These are phyloP conservation scores for Podaxis sp. DNA, from an alignment of 768 basidiomycete genomes.

Conservation along the genomic window DNA sequence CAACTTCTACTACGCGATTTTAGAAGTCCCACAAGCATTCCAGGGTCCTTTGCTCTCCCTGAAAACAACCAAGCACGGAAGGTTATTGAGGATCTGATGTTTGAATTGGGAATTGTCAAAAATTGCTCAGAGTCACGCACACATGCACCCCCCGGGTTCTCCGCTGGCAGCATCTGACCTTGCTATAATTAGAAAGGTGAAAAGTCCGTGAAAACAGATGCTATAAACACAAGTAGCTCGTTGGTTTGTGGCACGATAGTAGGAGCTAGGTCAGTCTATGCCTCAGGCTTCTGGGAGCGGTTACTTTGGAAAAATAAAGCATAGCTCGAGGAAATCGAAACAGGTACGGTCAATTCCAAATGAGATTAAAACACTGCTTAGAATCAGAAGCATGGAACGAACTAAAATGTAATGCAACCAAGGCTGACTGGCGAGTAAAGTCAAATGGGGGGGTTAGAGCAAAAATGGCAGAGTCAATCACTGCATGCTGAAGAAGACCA, in stretches of 20 bases:
- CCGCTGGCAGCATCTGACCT: neutral
- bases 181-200: neutral
- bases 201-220: neutral
- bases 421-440: neutral
- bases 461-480: constrained; percentile 13
- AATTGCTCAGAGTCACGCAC: neutral
- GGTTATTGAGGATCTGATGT: neutral
- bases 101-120: neutral
- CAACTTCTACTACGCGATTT: neutral
- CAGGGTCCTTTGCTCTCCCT: neutral
- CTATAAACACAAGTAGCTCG: neutral
- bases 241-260: neutral
- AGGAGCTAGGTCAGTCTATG: neutral
- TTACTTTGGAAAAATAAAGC: constrained; percentile 3
- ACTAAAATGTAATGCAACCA: neutral
- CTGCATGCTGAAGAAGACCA: neutral
- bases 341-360: neutral
- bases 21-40: neutral
- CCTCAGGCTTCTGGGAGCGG: neutral
- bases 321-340: neutral
- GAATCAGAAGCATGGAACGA: neutral
- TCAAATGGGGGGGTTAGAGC: neutral
- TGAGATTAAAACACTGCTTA: neutral
- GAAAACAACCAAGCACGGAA: neutral
- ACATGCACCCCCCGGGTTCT: neutral